These are phyloP conservation scores for Neocucurbitaria cava DNA, from an alignment of 2,329 filamentous ascomycete genomes.

Conservation along the genomic window DNA sequence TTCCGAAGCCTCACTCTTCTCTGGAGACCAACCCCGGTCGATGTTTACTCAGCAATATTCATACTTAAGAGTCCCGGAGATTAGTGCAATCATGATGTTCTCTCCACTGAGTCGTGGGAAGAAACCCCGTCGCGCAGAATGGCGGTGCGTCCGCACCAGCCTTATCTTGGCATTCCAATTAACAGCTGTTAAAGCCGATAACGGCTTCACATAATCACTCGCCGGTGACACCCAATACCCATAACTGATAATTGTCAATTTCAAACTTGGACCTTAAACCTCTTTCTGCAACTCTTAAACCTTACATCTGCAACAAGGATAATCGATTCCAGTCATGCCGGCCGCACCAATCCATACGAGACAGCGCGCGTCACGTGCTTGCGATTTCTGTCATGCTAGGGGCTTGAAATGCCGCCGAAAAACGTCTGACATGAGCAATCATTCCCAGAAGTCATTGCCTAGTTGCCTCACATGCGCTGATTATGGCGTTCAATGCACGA, in stretches of 20 bases:
- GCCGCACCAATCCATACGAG: background rate
- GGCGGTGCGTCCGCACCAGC: too few species aligned
- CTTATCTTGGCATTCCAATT: background rate
- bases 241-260: background rate
- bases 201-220: background rate
- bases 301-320: too few species aligned
- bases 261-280: background rate
- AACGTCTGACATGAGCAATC: background rate
- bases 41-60: too few species aligned
- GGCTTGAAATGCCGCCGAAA: background rate
- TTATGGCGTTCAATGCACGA: background rate
- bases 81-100: too few species aligned
- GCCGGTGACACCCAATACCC: background rate
- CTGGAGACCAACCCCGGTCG: too few species aligned
- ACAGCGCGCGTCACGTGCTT: background rate
- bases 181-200: constrained; percentile 1
- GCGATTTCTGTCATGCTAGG: constrained; percentile 1
- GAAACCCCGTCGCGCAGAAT: too few species aligned
- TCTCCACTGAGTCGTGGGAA: too few species aligned
- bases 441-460: background rate
- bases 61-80: too few species aligned
- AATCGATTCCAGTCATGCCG: background rate
- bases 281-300: background rate
- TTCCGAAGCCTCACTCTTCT: too few species aligned
- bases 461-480: background rate